Percentiles rank a stretch among this genome's conserved stretches.
Evolutionary conservation across 2,329 filamentous ascomycete genomes (phyloP).

Genomic region (Zymoseptoria crescenta): DNA sequence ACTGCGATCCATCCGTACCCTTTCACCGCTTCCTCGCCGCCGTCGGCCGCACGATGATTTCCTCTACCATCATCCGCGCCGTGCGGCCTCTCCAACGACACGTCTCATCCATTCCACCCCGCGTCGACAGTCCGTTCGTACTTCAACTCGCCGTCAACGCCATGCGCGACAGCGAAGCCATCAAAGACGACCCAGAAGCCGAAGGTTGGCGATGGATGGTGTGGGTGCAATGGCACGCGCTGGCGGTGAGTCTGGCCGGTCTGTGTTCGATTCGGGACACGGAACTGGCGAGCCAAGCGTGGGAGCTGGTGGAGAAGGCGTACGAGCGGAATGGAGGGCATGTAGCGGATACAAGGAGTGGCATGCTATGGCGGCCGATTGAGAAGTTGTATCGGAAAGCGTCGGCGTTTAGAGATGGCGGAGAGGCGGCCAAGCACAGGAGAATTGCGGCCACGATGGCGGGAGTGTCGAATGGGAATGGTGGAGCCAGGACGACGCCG

Average conservation of each 20-base stretch:
- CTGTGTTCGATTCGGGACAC: slow-evolving; percentile 43
- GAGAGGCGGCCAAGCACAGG: neutral
- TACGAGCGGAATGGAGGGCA: slow-evolving; percentile 38
- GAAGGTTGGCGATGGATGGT: slow-evolving; percentile 44
- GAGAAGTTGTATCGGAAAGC: slow-evolving; percentile 47
- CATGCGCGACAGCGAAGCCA: slow-evolving; percentile 35
- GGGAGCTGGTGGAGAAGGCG: slow-evolving; percentile 41
- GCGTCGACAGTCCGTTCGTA: slow-evolving; percentile 22
- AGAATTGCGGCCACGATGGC: neutral
- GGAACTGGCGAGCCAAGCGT: slow-evolving; percentile 42
- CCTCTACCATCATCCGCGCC: slow-evolving; percentile 20
- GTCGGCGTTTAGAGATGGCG: slow-evolving; percentile 18
- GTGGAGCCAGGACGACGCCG: neutral
- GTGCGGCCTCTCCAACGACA: slow-evolving; percentile 21
- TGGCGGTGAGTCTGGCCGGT: slow-evolving; percentile 46
- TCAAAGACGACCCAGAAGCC: slow-evolving; percentile 29
- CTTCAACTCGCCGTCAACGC: slow-evolving; percentile 35
- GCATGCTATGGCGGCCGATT: slow-evolving; percentile 48
- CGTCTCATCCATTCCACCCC: slow-evolving; percentile 18
- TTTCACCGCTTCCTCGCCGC: slow-evolving; percentile 18
- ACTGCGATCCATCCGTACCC: slow-evolving; percentile 17
- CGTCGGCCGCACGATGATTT: slow-evolving; percentile 19
- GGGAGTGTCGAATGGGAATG: neutral
- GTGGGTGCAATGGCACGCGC: slow-evolving; percentile 50
- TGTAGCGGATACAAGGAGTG: slow-evolving; percentile 44